phyloP scores from a whole-genome alignment of 331 rosid genomes.

The Telfairia occidentalis region DNA sequence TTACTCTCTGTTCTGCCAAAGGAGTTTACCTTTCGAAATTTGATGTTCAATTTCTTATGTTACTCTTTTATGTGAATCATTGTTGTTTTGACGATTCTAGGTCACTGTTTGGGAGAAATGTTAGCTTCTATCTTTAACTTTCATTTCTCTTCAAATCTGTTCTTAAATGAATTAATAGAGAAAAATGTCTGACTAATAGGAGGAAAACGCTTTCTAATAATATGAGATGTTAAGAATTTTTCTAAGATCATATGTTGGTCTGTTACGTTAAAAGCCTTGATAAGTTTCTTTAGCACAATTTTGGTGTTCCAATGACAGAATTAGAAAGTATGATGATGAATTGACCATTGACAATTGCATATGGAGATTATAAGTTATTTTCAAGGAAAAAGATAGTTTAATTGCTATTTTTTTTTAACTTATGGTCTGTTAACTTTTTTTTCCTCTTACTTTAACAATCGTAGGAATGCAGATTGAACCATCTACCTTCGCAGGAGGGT shows the following conservation, averaged over 20 bases:
- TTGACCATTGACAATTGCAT: too few relatives aligned
- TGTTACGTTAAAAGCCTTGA: not conserved
- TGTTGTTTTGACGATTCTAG: too few relatives aligned
- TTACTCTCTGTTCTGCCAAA: not conserved
- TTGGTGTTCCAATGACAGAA: not conserved
- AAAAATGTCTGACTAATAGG: not conserved
- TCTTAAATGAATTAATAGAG: too few relatives aligned
- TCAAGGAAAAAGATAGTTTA: not conserved
- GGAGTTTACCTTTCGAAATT: not conserved
- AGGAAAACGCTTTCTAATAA: not conserved
- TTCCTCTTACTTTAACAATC: too few relatives aligned
- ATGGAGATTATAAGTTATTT: too few relatives aligned
- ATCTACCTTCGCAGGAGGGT: too few relatives aligned
- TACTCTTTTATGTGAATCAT: not conserved
- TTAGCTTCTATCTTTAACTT: too few relatives aligned
- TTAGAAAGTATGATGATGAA: not conserved
- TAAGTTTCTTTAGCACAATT: not conserved
- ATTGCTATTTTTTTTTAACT: too few relatives aligned
- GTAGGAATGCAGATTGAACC: too few relatives aligned
- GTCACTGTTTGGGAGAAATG: too few relatives aligned
- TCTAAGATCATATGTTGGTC: not conserved
- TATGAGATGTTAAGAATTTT: not conserved
- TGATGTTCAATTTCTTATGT: not conserved
- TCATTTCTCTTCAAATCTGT: too few relatives aligned
- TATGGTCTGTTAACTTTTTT: too few relatives aligned